Base-by-base conservation (phyloP, 2,329 filamentous ascomycete species). In the Epichloe gansuensis region DNA sequence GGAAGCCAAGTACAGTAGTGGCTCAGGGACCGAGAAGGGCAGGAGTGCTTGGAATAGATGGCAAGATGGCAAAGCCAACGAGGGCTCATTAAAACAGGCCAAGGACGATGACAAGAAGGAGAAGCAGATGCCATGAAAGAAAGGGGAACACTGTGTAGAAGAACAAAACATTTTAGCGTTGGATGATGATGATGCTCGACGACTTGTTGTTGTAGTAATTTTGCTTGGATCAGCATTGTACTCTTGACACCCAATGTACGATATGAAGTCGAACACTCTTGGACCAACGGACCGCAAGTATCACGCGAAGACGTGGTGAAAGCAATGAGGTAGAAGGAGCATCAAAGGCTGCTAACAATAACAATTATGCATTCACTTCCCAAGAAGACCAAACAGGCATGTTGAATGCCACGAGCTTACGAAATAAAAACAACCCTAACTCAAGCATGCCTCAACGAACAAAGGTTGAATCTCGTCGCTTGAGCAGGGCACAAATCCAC, bases 1-100 rank as follows among this genome's bases (percentile, higher is more conserved):
- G 55, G 84, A 88, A 69, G 75, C 75, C 56, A 76, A 73, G 59
- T 88, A 79, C 63, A 78, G 75, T 1, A 80, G 79, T 8, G 81
- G 81, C 21, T 77, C 78, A n/a, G 81, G 80, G 3, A 72, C 67
- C 12, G 75, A 77, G 53, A 70, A 70, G 55, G 71, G 68, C 1
- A 63, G 69, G 31, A 65, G 63, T 46, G 56, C 60, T 11, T 66
- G 60, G 61, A 66, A 66, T 50, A 65, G 70, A 47, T 71, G 69
- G 63, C 61, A 63, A 38, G 68, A 73, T 46, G 56, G 55, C 50
- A 59, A 60, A 47, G 54, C 48, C 35, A 39, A 46, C 3, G 45
- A 42, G 5, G 21, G 17, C 15, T 17, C 21, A 25, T 17, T 31
- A 2, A 46, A 49, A 42, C 25, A 28, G 23, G 13, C 39, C n/a